Percentiles rank a stretch among this genome's conserved stretches.
Evolutionary conservation across 2,329 filamentous ascomycete species (phyloP).

Genomic region (Alternaria dauci): DNA sequence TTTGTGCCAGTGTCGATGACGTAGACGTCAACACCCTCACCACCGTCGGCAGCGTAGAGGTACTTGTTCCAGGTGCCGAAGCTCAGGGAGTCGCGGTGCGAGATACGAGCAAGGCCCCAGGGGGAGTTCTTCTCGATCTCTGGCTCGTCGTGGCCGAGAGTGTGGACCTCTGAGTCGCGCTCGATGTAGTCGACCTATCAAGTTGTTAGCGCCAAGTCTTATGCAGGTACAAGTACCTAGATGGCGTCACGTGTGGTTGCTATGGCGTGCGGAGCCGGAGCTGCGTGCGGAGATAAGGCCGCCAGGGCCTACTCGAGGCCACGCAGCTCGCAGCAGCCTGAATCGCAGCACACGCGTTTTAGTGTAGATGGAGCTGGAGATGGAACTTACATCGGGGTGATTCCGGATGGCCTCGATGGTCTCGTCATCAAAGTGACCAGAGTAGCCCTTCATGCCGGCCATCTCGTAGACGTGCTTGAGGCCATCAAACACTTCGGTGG

Average conservation of each 20-base stretch:
- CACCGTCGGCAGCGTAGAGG: constrained; percentile 85
- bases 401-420: constrained; percentile 92
- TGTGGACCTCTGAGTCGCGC: constrained; percentile 91
- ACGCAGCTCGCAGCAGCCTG: constrained; percentile 1
- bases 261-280: constrained; percentile 40
- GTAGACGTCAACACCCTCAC: constrained; percentile 98
- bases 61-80: constrained; percentile 99
- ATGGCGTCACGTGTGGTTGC: constrained; percentile 36
- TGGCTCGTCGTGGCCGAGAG: constrained; percentile 64
- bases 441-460: constrained; percentile 86
- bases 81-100: constrained; percentile 84
- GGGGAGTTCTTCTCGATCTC: constrained; percentile 89
- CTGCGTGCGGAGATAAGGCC: constrained; percentile 41
- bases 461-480: constrained; percentile 98
- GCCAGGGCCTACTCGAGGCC: constrained; percentile 8
- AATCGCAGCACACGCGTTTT: background rate
- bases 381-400: constrained; percentile 89
- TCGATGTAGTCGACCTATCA: constrained; percentile 93
- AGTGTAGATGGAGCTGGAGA: background rate
- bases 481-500: constrained; percentile 76
- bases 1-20: constrained; percentile 99
- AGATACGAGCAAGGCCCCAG: constrained; percentile 99
- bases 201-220: constrained; percentile 37
- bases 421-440: constrained; percentile 93
- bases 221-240: constrained; percentile 20